Base-by-base conservation (phyloP, 768 basidiomycete genomes). In the Nidularia sp. region DNA sequence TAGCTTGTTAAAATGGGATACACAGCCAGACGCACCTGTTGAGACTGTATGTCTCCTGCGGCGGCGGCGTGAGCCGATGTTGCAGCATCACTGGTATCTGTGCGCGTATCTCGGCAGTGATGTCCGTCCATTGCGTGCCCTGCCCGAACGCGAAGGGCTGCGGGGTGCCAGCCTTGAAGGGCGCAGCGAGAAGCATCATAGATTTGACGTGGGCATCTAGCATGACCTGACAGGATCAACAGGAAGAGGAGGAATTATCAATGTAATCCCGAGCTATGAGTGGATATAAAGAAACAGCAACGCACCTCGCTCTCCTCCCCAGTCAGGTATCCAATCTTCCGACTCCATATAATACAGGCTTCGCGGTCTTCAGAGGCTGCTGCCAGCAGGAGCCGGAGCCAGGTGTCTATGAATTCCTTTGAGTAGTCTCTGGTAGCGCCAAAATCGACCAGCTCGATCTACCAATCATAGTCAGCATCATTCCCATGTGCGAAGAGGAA, bases 391-490 rank as follows among this genome's bases (percentile, higher is more conserved):
- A 99, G 77, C 10, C 71, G 73, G 50, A 89, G 74, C 93, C 95
- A 99, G 50, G 73, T 75, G 64, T 94, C 88, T 71, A 97, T 93
- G 65, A 98, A 99, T 51, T 79, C 78, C 54, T 83, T 83, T 0
- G 81, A 77, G 68, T 98, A 99, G 58, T 83, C 85, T 25, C 94
- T 79, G 0, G 93, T 93, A 7, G 97, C 97, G 33, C 97, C 97
- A 61, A 98, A 98, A 68, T 99, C 97, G 49, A 99, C 89, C 25
- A 99, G 72, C 57, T 90, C 90, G 35, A 95, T 72, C 85, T 91
- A 54, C 39, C 34, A 4, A 36, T 32, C 35, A 22, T 39, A 35
- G 31, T 48, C 5, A n/a, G n/a, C n/a, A n/a, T n/a, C n/a, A 51
- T 47, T 39, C 18, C 15, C 39, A 32, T 18, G 3, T n/a, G 18